Conservation (phyloP, 1,284 basidiomycete species). For the Ceratobasidium sp. region DNA sequence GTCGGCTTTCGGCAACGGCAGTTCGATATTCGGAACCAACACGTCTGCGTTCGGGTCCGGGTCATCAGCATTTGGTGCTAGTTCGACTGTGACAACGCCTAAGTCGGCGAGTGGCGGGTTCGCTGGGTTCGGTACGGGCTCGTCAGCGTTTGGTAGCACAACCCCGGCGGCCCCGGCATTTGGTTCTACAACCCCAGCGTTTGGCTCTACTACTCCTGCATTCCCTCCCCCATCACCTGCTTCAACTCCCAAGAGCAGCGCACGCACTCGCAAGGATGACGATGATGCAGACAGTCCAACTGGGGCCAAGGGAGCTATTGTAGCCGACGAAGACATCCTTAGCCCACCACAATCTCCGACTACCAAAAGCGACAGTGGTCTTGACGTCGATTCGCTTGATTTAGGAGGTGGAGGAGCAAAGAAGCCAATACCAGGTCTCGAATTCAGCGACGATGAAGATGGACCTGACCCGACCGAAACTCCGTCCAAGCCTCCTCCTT, state of each 20-base stretch:
- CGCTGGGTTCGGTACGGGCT: background rate
- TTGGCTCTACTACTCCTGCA: background rate
- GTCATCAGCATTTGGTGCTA: conserved; percentile 4
- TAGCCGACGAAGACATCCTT: background rate
- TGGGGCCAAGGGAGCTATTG: background rate
- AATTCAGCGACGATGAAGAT: conserved; percentile 13
- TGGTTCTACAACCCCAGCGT: background rate
- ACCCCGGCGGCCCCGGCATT: conserved; percentile 2
- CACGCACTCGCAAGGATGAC: background rate
- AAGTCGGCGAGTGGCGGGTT: background rate
- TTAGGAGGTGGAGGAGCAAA: conserved; percentile 8
- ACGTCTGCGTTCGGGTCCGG: conserved; percentile 7
- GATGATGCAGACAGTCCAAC: background rate
- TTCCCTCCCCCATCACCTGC: conserved; percentile 6
- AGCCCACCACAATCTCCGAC: conserved; percentile 14
- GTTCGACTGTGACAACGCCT: background rate
- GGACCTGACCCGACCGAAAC: conserved; percentile 14
- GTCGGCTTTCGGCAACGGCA: background rate
- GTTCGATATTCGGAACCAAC: conserved; percentile 17
- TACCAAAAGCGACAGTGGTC: background rate
- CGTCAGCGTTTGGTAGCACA: conserved; percentile 1
- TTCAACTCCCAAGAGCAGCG: background rate
- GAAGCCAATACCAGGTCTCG: conserved; percentile 3
- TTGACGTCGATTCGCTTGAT: conserved; percentile 6
- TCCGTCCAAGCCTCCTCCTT: conserved; percentile 27